These are phyloP conservation scores for Salix suchowensis DNA, from an alignment of 345 rosid species.

Conservation along the genomic window DNA sequence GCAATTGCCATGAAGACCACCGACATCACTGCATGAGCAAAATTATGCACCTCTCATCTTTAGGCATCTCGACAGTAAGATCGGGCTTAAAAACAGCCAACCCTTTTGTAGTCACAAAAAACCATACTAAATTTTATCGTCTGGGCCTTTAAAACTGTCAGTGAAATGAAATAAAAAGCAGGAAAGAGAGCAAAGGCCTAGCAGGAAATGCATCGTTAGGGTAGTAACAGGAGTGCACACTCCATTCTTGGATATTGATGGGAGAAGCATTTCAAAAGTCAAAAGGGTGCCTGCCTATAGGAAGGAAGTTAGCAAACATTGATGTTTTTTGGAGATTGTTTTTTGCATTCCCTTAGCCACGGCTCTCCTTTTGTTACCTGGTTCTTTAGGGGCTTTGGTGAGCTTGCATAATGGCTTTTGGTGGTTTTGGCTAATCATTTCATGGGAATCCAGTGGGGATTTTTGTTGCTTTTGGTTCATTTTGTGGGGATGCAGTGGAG, in stretches of 20 bases:
- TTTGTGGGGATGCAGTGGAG: constrained; percentile 46
- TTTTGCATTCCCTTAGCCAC: constrained; percentile 68
- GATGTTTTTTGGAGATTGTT: constrained; percentile 63
- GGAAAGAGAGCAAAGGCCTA: constrained; percentile 53
- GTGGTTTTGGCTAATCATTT: neutral
- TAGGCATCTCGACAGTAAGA: constrained; percentile 34
- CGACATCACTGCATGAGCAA: constrained; percentile 68
- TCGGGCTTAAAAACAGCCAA: constrained; percentile 67
- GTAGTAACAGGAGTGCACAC: constrained; percentile 53
- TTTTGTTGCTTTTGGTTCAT: constrained; percentile 5
- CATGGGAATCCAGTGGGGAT: neutral
- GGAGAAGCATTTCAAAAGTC: constrained; percentile 77
- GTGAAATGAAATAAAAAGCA: constrained; percentile 84
- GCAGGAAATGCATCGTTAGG: constrained; percentile 52
- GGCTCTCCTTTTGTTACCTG: constrained; percentile 46
- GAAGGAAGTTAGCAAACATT: constrained; percentile 63
- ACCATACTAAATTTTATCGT: constrained; percentile 64
- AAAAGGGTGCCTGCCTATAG: constrained; percentile 62
- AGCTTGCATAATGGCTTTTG: neutral
- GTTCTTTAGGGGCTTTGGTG: constrained; percentile 15
- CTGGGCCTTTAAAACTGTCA: constrained; percentile 35
- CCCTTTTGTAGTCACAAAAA: constrained; percentile 57
- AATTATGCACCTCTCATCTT: constrained; percentile 54
- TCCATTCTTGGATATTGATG: constrained; percentile 52
- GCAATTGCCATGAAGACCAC: constrained; percentile 76